Evolutionary conservation across 73 alveolate genomes (phyloP).

Genomic region (Blepharisma stoltei): DNA sequence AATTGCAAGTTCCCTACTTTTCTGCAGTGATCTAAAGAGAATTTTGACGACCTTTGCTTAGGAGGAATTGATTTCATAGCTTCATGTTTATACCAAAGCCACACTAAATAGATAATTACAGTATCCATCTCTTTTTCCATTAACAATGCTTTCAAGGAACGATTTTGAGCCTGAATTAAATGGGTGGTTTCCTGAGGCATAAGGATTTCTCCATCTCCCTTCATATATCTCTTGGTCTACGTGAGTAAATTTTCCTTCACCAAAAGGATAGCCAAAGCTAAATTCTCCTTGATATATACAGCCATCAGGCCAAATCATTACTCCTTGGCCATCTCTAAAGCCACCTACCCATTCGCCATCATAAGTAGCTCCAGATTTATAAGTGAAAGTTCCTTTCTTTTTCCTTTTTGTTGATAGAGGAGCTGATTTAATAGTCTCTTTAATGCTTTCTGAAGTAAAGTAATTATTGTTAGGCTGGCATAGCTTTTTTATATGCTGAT

Average conservation of each 20-base stretch:
- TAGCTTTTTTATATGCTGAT: background rate
- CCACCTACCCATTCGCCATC: conserved; percentile 72
- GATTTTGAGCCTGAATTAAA: no score
- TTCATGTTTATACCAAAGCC: no score
- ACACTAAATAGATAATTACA: no score
- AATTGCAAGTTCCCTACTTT: no score
- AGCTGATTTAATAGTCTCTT: background rate
- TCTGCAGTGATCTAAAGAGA: no score
- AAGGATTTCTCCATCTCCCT: conserved; percentile 56
- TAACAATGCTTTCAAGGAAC: no score
- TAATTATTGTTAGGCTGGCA: background rate
- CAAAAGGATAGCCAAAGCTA: conserved; percentile 53
- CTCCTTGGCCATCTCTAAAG: conserved; percentile 69
- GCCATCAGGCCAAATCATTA: conserved; percentile 66
- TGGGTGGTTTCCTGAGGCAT: background rate
- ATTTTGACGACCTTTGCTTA: no score
- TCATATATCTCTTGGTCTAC: conserved; percentile 48
- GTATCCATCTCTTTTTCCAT: no score
- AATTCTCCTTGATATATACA: conserved; percentile 47
- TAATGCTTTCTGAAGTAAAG: background rate
- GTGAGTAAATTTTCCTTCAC: conserved; percentile 63
- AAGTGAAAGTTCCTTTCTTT: conserved; percentile 54
- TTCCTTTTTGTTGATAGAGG: conserved; percentile 35
- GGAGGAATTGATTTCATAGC: no score
- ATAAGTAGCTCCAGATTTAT: conserved; percentile 62